Conservation (phyloP, 805 yeast species). For the Cyberlindnera misumaiensis region DNA sequence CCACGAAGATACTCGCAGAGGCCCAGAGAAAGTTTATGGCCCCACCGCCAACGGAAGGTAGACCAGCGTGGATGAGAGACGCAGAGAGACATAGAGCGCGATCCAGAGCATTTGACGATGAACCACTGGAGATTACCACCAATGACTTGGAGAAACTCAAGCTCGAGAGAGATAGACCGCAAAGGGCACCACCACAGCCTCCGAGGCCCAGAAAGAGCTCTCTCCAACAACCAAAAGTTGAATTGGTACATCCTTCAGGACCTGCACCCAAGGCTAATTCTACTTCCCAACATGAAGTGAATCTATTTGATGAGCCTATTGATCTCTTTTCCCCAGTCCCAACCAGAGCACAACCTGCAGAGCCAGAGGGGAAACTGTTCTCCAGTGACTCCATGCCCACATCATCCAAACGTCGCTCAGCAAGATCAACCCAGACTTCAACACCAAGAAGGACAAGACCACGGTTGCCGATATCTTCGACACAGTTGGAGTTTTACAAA, state of each 20-base stretch:
- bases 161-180: slow-evolving; percentile 7
- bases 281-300: slow-evolving; percentile 1
- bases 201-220: slow-evolving; percentile 10
- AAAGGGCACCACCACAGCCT: not conserved
- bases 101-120: slow-evolving; percentile 31
- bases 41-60: slow-evolving; percentile 25
- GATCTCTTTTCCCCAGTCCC: slow-evolving; percentile 17
- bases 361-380: slow-evolving; percentile 9
- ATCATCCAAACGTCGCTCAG: slow-evolving; percentile 16
- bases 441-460: slow-evolving; percentile 9
- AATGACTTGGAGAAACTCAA: slow-evolving; percentile 14
- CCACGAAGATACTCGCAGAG: slow-evolving; percentile 19
- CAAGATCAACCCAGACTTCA: slow-evolving; percentile 5
- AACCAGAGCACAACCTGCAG: not conserved
- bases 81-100: slow-evolving; percentile 39
- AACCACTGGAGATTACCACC: slow-evolving; percentile 38
- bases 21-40: slow-evolving; percentile 27
- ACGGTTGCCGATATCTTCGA: slow-evolving; percentile 11
- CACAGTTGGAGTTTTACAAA: slow-evolving; percentile 31
- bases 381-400: slow-evolving; percentile 21
- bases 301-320: slow-evolving; percentile 1
- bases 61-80: slow-evolving; percentile 74
- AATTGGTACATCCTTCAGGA: slow-evolving; percentile 1
- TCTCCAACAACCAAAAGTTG: slow-evolving; percentile 1
- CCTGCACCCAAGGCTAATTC: too few relatives aligned